These are phyloP conservation scores for Tolypocladium guangdongense DNA, from an alignment of 2,329 filamentous ascomycete species.

Conservation along the genomic window DNA sequence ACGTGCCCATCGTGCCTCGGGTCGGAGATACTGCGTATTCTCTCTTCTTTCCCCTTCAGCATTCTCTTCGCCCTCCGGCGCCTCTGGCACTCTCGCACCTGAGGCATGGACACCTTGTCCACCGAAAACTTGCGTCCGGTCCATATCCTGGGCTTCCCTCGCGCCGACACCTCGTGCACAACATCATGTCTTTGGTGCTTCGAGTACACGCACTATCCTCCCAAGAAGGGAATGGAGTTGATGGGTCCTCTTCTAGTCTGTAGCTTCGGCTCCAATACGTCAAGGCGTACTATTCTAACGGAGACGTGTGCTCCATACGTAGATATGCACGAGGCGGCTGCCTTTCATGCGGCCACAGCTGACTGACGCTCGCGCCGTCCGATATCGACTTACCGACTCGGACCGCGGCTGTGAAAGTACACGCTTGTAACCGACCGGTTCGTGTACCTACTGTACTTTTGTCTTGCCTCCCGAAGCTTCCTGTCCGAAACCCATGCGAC, in stretches of 20 bases:
- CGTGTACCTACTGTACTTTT: background rate
- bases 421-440: background rate
- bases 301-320: background rate
- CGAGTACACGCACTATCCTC: background rate
- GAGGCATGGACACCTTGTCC: background rate
- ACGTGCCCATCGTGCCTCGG: background rate
- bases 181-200: background rate
- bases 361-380: background rate
- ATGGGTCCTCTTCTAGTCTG: background rate
- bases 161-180: background rate
- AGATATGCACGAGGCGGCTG: background rate
- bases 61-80: background rate
- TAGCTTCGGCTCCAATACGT: background rate
- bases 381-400: background rate
- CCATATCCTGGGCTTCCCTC: background rate
- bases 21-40: background rate
- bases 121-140: too few species aligned
- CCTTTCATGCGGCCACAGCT: conserved; percentile 1
- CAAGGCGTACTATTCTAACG: background rate
- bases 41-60: background rate
- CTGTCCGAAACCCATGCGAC: background rate
- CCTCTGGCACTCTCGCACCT: background rate
- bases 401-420: background rate
- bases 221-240: background rate
- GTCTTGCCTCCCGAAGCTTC: background rate